Evolutionary conservation across 2,329 filamentous ascomycete species (phyloP), one percentile per base, ranked within the genome.

Genomic region (Talaromyces verruculosus): DNA sequence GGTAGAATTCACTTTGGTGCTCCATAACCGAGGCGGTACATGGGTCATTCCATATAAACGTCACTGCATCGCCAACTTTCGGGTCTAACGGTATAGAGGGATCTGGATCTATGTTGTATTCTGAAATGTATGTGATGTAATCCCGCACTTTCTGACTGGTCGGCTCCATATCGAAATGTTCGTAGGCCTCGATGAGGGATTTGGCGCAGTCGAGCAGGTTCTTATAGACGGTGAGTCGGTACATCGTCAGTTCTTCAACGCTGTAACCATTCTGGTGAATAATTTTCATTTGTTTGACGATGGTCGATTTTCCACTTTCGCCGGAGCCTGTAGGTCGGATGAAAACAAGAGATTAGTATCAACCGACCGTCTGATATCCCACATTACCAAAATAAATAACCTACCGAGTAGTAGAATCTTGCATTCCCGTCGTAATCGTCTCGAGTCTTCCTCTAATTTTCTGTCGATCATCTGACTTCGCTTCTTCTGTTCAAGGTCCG

Each of bases 241-340:
- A 98, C 77, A 97, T 90, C 74, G 91, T 91, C 60, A 98, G 85
- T 80, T 99, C 95, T 73, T 98, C 94, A 71, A 92, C 88, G 11
- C 92, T 93, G 80, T 99, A 99, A 68, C 95, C 95, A 81, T 97
- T 97, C 74, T 98, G 90, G 76, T 99, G 95, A 75, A 99, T 98
- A 73, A 99, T 99, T 82, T 98, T 99, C 95, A 99, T 99, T 84
- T 99, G 95, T 81, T 99, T 99, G 72, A 99, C 95, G 74, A 99
- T 98, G 10, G 95, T 99, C 66, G 95, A 98, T 82, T 99, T 99
- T 72, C 95, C 95, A 80, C 94, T 98, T 83, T 99, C 95, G 71
- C 95, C 95, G 70, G 95, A 98, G 71, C 95, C 95, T 97, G 77
- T 59, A 67, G 61, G 60, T 35, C 8, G 10, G 51, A 53, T 35